These are phyloP conservation scores for Citropsis articulata DNA, from an alignment of 345 rosid species.

Conservation along the genomic window DNA sequence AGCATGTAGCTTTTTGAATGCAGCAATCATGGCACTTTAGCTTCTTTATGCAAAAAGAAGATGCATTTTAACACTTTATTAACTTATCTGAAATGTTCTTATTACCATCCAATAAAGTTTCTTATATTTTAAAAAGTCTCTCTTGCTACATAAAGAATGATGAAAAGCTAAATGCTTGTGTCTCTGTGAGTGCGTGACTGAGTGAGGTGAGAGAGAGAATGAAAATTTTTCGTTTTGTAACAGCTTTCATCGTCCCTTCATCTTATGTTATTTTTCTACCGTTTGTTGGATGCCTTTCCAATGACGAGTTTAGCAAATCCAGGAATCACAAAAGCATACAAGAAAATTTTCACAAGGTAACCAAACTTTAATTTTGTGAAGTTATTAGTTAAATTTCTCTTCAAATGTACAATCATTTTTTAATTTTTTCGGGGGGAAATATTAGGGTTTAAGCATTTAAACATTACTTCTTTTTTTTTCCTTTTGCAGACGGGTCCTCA, in stretches of 20 bases:
- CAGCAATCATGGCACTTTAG: conserved; percentile 23
- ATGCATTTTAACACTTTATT: conserved; percentile 5
- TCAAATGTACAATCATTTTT: too few relatives aligned
- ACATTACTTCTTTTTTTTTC: not conserved
- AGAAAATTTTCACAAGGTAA: conserved; percentile 31
- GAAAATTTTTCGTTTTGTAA: conserved; percentile 14
- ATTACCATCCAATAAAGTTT: conserved; percentile 10
- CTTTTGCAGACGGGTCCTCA: conserved; percentile 40
- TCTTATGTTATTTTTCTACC: conserved; percentile 21
- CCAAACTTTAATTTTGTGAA: not conserved
- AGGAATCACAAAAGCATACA: conserved; percentile 17
- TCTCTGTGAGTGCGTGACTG: not conserved
- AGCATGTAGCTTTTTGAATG: conserved; percentile 15
- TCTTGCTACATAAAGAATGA: conserved; percentile 12
- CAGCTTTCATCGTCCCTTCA: conserved; percentile 8
- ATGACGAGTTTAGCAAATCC: conserved; percentile 17
- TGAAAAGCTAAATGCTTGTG: not conserved
- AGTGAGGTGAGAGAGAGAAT: conserved; percentile 10
- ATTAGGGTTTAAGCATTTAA: too few relatives aligned
- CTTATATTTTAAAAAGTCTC: not conserved
- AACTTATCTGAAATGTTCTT: conserved; percentile 8
- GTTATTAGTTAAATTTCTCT: not conserved
- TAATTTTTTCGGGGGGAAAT: too few relatives aligned
- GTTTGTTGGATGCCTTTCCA: conserved; percentile 27
- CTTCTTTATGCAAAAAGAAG: conserved; percentile 30